Evolutionary conservation across 2,329 filamentous ascomycete species (phyloP).

Genomic region (Didymella glomerata): DNA sequence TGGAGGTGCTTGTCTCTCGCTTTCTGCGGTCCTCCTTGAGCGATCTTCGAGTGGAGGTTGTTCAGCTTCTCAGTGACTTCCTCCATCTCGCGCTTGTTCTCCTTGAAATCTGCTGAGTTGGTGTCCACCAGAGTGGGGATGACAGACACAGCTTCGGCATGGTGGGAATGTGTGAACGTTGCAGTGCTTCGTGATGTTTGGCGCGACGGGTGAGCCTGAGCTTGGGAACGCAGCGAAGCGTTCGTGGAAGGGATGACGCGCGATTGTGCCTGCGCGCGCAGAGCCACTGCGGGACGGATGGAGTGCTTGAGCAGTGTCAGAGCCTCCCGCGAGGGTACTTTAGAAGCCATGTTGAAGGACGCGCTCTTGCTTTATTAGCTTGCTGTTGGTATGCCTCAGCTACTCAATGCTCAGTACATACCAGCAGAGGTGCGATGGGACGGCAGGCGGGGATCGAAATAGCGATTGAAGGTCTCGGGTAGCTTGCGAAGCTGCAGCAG

Average conservation of each 20-base stretch:
- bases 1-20: constrained; percentile 86
- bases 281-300: constrained; percentile 32
- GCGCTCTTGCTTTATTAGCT: constrained; percentile 23
- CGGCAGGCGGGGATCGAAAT: not conserved
- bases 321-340: constrained; percentile 48
- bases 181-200: constrained; percentile 60
- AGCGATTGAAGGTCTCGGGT: not conserved
- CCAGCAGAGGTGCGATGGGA: not conserved
- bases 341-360: constrained; percentile 41
- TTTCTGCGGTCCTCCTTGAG: constrained; percentile 80
- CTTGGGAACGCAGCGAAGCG: constrained; percentile 27
- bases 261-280: constrained; percentile 37
- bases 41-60: constrained; percentile 73
- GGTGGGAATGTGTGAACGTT: constrained; percentile 80
- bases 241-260: constrained; percentile 27
- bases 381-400: not conserved
- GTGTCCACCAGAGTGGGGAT: constrained; percentile 80
- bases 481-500: constrained; percentile 8
- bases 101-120: constrained; percentile 77
- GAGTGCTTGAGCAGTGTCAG: constrained; percentile 46
- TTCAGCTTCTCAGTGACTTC: constrained; percentile 74
- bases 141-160: constrained; percentile 83
- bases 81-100: constrained; percentile 81
- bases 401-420: constrained; percentile 3
- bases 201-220: constrained; percentile 23